Base-by-base conservation (phyloP, 257 asterid species). In the Solanum pennellii region DNA sequence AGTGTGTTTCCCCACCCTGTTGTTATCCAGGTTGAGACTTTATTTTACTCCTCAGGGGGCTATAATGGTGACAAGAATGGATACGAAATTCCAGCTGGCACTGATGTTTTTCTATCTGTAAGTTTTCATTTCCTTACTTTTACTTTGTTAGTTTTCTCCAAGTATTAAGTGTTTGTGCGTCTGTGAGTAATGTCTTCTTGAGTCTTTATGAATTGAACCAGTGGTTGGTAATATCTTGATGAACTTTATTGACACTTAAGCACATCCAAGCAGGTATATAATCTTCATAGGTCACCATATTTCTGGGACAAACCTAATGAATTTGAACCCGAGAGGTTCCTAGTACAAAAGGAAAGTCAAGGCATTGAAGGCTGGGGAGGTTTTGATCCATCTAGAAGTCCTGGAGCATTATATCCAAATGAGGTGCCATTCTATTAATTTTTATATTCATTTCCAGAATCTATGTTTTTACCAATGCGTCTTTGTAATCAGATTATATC, bases 261-360 rank as follows among this genome's bases (percentile, higher is more conserved):
- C 47, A 87, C 23, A 25, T 88, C 42, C 41, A 56, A 29, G 56
- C 94, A 97, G 99, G 98, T 95, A 75, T 97, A 95, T 92, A 95
- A 97, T 92, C 96, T 97, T 89, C 99, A 97, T 88, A 93, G 99
- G 90, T 97, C 99, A 87, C 99, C 99, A 45, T 89, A 95, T 62
- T 94, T 88, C 65, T 97, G 99, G 98, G 98, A 95, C 91, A 94
- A 92, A 79, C 96, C 99, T 15, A 52, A 94, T 52, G 97, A 94
- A 86, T 97, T 97, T 89, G 97, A 94, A 92, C 99, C 99, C 1
- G 98, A 97, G 93, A 94, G 98, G 90, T 97, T 95, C 91, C 92
- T 82, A 83, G 89, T 82, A 87, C 91, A 88, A 82, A 97, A 88
- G 92, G 87, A 87, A 86, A 92, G 94, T 88, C 84, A 90, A 88